Evolutionary conservation across 2,329 filamentous ascomycete genomes (phyloP).

Genomic region (Magnaporthiopsis poae): DNA sequence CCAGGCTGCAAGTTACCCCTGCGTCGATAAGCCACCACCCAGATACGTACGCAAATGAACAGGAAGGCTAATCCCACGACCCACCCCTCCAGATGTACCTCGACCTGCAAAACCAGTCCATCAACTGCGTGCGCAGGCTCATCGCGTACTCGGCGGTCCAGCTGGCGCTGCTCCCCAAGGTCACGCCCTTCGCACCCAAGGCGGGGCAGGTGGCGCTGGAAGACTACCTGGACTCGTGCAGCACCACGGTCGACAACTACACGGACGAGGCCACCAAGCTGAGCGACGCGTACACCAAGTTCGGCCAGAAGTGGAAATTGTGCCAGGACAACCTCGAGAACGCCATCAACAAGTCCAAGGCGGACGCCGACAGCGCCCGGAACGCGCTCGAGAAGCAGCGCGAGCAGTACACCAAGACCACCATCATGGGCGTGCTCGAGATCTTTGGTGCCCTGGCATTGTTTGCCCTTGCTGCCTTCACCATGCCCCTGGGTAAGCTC

Average conservation of each 20-base stretch:
- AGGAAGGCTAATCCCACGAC: not conserved
- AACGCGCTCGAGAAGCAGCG: not conserved
- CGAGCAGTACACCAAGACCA: not conserved
- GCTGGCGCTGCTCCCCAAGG: not conserved
- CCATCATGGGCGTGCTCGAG: not conserved
- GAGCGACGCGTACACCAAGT: not conserved
- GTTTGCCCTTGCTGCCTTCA: not conserved
- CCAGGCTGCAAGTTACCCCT: not conserved
- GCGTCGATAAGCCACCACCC: not conserved
- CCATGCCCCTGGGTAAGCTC: not conserved
- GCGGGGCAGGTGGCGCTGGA: not conserved
- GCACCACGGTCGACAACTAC: not conserved
- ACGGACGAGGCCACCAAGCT: not conserved
- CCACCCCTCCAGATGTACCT: not conserved
- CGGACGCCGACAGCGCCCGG: not conserved
- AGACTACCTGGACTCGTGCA: not conserved
- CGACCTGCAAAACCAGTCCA: not conserved
- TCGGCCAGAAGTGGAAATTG: not conserved
- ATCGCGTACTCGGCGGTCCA: not conserved
- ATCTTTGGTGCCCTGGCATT: not conserved
- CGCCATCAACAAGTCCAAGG: not conserved
- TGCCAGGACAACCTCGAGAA: not conserved
- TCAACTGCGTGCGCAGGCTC: not conserved
- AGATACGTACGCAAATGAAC: not conserved
- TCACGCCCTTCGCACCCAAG: not conserved